Evolutionary conservation across 768 basidiomycete species (phyloP).

Genomic region (Clavulina sp.): DNA sequence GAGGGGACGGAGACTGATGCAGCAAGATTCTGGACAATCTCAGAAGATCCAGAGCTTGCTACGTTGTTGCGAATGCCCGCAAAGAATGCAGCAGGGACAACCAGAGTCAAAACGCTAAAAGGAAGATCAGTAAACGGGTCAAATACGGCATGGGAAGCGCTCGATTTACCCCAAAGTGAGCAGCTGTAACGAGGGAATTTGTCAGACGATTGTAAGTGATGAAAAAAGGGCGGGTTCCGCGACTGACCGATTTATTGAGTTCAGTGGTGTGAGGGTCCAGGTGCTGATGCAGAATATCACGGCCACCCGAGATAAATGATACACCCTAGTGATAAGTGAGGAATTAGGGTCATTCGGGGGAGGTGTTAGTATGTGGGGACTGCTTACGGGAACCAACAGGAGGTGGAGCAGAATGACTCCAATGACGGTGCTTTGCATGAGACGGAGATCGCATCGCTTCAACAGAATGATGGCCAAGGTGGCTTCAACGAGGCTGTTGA

Average conservation of each 20-base stretch:
- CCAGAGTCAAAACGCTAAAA: conserved; percentile 39
- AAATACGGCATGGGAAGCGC: neutral
- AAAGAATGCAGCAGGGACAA: conserved; percentile 53
- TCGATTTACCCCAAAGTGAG: conserved; percentile 43
- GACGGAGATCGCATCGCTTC: conserved; percentile 38
- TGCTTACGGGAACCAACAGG: conserved; percentile 38
- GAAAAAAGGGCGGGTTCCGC: neutral
- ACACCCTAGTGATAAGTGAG: conserved; percentile 19
- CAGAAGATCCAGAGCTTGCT: conserved; percentile 19
- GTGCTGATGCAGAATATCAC: conserved; percentile 46
- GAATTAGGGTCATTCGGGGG: neutral
- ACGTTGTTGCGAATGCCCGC: conserved; percentile 24
- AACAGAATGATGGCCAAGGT: conserved; percentile 53
- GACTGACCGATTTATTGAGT: conserved; percentile 42
- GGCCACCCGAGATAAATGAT: conserved; percentile 55
- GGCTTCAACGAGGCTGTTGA: conserved; percentile 44
- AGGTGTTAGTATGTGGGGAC: neutral
- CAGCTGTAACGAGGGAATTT: neutral
- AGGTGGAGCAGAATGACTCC: conserved; percentile 61
- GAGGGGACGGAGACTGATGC: conserved; percentile 11
- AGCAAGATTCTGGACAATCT: conserved; percentile 7
- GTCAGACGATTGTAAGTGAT: neutral
- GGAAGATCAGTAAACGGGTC: neutral
- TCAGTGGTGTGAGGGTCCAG: conserved; percentile 47
- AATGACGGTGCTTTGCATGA: conserved; percentile 43